phyloP scores from a whole-genome alignment of 2,329 filamentous ascomycete genomes.

The Aspergillus ruber region DNA sequence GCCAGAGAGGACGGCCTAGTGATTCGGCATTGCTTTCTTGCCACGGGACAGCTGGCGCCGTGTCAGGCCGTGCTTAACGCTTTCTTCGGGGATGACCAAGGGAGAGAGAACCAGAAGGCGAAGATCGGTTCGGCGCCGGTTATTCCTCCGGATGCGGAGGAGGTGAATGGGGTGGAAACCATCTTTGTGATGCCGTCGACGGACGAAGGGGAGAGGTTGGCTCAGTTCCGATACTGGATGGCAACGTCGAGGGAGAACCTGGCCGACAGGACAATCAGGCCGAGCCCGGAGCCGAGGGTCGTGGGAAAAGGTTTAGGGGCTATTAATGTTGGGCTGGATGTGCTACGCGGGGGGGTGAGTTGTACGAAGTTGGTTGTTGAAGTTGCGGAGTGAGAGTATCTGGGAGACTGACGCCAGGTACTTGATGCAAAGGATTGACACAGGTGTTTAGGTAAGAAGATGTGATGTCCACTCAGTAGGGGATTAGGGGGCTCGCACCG shows the following conservation, averaged over 20 bases:
- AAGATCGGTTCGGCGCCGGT: conserved; percentile 36
- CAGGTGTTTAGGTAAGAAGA: no score
- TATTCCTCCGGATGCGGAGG: conserved; percentile 24
- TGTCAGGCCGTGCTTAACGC: conserved; percentile 36
- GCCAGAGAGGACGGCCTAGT: conserved; percentile 32
- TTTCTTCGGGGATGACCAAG: conserved; percentile 15
- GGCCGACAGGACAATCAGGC: conserved; percentile 24
- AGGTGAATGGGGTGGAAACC: conserved; percentile 28
- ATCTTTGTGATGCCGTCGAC: conserved; percentile 35
- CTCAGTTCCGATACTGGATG: conserved; percentile 38
- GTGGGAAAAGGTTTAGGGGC: conserved; percentile 32
- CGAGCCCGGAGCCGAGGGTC: conserved; percentile 35
- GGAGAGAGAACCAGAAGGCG: conserved; percentile 5
- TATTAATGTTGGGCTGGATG: conserved; percentile 36
- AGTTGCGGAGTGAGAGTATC: conserved; percentile 23
- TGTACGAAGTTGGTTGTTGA: conserved; percentile 41
- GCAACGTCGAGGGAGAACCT: conserved; percentile 33
- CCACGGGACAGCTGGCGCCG: conserved; percentile 27
- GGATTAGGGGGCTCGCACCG: no score
- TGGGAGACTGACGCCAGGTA: background rate
- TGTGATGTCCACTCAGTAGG: no score
- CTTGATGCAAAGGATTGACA: background rate
- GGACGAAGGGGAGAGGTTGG: conserved; percentile 28
- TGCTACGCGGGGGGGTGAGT: conserved; percentile 34
- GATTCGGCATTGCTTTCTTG: conserved; percentile 40